Percentiles rank a stretch among this genome's conserved stretches.
Evolutionary conservation across 2,329 filamentous ascomycete species (phyloP).

Genomic region (Tolypocladium guangdongense): DNA sequence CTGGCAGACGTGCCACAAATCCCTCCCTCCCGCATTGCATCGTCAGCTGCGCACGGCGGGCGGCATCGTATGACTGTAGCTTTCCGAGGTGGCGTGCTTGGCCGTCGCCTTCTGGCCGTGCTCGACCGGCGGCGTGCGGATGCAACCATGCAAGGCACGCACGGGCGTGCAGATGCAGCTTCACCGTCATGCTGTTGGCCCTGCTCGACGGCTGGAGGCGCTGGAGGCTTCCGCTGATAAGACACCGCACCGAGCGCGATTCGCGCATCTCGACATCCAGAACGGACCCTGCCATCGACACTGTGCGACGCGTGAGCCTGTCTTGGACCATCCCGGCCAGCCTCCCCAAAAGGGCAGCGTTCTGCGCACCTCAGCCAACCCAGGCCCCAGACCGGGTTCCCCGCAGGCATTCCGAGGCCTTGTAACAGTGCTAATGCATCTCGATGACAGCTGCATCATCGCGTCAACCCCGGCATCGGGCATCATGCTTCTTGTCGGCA

Average conservation of each 20-base stretch:
- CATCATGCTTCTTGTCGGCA: not conserved
- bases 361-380: too few species aligned
- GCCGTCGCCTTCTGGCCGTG: not conserved
- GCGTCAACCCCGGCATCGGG: too few species aligned
- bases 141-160: slow-evolving; percentile 4
- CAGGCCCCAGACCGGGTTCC: too few species aligned
- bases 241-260: not conserved
- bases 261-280: not conserved
- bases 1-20: not conserved
- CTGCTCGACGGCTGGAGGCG: too few species aligned
- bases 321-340: not conserved
- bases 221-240: not conserved
- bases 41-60: not conserved
- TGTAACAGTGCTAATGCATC: not conserved
- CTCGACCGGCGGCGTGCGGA: not conserved
- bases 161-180: not conserved
- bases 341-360: not conserved
- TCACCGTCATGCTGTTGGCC: too few species aligned
- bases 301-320: not conserved
- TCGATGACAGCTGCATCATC: not conserved
- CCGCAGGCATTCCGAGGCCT: not conserved
- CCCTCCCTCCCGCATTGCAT: not conserved
- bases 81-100: not conserved
- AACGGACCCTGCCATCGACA: not conserved
- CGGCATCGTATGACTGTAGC: not conserved